phyloP scores from a whole-genome alignment of 345 rosid species.

The Eucalyptus decipiens region DNA sequence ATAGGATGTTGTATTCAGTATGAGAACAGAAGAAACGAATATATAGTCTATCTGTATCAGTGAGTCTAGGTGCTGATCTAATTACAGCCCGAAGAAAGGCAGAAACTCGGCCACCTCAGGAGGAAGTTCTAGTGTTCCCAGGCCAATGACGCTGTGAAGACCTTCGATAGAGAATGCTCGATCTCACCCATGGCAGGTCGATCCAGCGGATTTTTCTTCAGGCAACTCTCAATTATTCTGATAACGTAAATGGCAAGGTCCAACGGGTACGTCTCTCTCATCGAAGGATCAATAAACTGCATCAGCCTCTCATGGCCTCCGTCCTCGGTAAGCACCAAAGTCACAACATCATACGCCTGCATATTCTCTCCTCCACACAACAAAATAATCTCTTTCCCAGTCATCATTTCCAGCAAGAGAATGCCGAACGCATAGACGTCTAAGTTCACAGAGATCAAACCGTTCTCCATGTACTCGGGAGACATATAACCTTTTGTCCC shows the following conservation, averaged over 20 bases:
- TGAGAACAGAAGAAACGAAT: background rate
- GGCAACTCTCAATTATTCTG: slow-evolving; percentile 39
- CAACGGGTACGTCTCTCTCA: slow-evolving; percentile 24
- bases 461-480: slow-evolving; percentile 78
- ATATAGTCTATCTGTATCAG: background rate
- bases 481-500: slow-evolving; percentile 85
- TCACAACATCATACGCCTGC: slow-evolving; percentile 9
- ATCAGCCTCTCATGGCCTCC: slow-evolving; percentile 9
- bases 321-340: slow-evolving; percentile 1
- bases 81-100: background rate
- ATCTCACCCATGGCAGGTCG: slow-evolving; percentile 72
- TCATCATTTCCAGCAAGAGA: slow-evolving; percentile 48
- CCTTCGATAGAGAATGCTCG: slow-evolving; percentile 31
- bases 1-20: background rate
- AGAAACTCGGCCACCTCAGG: background rate
- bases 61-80: background rate
- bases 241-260: slow-evolving; percentile 25
- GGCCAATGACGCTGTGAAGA: slow-evolving; percentile 18
- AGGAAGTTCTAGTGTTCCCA: slow-evolving; percentile 4
- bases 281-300: slow-evolving; percentile 23
- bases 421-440: slow-evolving; percentile 83
- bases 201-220: slow-evolving; percentile 34
- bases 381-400: slow-evolving; percentile 46
- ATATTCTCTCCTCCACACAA: slow-evolving; percentile 14
- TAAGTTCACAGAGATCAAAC: slow-evolving; percentile 61